Evolutionary conservation across 2,329 filamentous ascomycete species (phyloP).

Genomic region (Aspergillus quadrilineatus): DNA sequence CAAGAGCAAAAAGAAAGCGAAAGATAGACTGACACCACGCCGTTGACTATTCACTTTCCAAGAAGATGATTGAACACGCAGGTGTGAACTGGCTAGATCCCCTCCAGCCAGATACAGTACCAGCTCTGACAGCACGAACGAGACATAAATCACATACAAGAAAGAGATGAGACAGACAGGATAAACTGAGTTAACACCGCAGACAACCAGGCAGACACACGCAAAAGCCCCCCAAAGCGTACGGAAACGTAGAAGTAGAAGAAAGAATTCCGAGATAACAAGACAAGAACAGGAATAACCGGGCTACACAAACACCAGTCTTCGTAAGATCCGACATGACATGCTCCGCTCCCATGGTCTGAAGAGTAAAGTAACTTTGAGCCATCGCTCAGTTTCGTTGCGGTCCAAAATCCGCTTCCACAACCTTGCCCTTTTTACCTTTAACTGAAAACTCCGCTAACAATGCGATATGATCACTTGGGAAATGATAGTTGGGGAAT

Average conservation of each 20-base stretch:
- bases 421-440: conserved; percentile 73
- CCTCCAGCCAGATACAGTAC: background rate
- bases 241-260: conserved; percentile 19
- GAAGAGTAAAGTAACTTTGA: conserved; percentile 11
- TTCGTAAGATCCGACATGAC: conserved; percentile 39
- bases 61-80: conserved; percentile 25
- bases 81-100: conserved; percentile 6
- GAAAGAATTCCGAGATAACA: conserved; percentile 39
- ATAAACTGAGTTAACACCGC: conserved; percentile 23
- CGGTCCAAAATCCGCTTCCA: conserved; percentile 63
- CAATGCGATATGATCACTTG: conserved; percentile 86
- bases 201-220: conserved; percentile 17
- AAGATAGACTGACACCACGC: conserved; percentile 25
- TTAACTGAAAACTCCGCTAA: conserved; percentile 89
- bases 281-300: conserved; percentile 33
- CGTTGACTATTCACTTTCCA: conserved; percentile 29
- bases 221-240: conserved; percentile 30
- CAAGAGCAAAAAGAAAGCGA: conserved; percentile 20
- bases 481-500: conserved; percentile 93
- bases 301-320: conserved; percentile 39
- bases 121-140: conserved; percentile 1
- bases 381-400: conserved; percentile 38
- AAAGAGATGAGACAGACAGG: conserved; percentile 14
- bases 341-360: conserved; percentile 32
- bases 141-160: background rate